Conservation (phyloP, 2,329 filamentous ascomycete genomes). For the Colletotrichum sp. region DNA sequence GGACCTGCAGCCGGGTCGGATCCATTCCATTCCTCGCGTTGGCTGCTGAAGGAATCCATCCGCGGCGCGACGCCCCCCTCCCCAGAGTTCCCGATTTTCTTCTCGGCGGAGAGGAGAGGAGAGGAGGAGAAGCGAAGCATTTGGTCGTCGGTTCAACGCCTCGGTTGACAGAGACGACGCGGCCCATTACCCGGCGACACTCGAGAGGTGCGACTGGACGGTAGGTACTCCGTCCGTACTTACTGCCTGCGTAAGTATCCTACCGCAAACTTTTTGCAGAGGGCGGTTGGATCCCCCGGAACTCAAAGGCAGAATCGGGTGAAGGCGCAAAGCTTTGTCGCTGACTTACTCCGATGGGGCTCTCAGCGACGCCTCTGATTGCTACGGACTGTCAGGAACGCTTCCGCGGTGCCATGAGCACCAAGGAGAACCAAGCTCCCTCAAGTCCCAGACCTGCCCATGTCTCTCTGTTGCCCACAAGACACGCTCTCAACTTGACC, state of each 20-base stretch:
- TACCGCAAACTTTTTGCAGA: not conserved
- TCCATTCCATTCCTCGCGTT: slow-evolving; percentile 10
- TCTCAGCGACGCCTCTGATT: slow-evolving; percentile 12
- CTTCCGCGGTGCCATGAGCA: slow-evolving; percentile 19
- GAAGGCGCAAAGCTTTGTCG: slow-evolving; percentile 10
- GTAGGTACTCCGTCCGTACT: not conserved
- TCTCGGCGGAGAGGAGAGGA: not conserved
- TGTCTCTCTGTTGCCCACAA: not conserved
- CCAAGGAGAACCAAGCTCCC: not conserved
- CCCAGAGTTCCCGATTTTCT: slow-evolving; percentile 6
- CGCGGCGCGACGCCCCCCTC: slow-evolving; percentile 2
- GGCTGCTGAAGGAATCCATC: slow-evolving; percentile 17
- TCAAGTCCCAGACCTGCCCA: slow-evolving; percentile 13
- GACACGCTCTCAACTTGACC: slow-evolving; percentile 3
- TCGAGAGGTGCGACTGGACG: not conserved
- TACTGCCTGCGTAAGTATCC: not conserved
- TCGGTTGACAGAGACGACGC: not conserved
- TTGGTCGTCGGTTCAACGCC: not conserved
- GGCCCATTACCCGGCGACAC: not conserved
- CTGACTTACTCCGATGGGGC: slow-evolving; percentile 19
- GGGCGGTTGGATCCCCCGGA: not conserved
- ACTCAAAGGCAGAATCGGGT: not conserved
- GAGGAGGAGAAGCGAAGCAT: not conserved
- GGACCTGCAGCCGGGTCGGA: slow-evolving; percentile 19
- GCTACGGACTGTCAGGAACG: slow-evolving; percentile 13